These are phyloP conservation scores for Monosporozyma aerobia DNA, from an alignment of 805 yeast genomes.

Conservation along the genomic window DNA sequence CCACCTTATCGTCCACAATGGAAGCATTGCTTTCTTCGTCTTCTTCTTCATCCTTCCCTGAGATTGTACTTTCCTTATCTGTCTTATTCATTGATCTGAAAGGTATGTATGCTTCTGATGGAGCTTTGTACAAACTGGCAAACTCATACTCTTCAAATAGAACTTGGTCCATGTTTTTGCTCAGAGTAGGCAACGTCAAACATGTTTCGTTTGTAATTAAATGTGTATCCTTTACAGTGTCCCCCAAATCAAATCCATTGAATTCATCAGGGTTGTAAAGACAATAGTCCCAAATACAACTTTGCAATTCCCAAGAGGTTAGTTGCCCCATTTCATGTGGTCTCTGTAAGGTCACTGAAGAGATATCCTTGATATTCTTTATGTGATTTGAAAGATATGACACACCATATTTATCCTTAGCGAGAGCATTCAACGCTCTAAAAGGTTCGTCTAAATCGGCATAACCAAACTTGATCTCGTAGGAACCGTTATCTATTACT, in stretches of 20 bases:
- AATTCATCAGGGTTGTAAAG: slow-evolving; percentile 39
- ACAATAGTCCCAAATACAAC: slow-evolving; percentile 82
- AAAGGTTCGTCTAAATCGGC: slow-evolving; percentile 35
- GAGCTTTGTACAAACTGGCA: slow-evolving; percentile 55
- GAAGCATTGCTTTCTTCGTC: neutral
- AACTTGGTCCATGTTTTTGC: slow-evolving; percentile 81
- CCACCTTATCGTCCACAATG: no score
- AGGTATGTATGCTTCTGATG: slow-evolving; percentile 52
- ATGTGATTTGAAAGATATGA: slow-evolving; percentile 66
- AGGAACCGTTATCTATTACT: slow-evolving; percentile 86
- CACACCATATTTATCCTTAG: slow-evolving; percentile 66
- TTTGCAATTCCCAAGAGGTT: slow-evolving; percentile 84
- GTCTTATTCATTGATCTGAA: slow-evolving; percentile 36
- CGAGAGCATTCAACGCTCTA: slow-evolving; percentile 57
- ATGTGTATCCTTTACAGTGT: slow-evolving; percentile 41
- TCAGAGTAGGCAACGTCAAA: slow-evolving; percentile 68
- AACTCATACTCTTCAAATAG: slow-evolving; percentile 91
- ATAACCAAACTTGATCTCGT: slow-evolving; percentile 61
- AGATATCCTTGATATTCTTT: slow-evolving; percentile 54
- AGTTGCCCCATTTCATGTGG: slow-evolving; percentile 87
- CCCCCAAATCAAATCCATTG: slow-evolving; percentile 35
- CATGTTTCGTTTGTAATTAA: slow-evolving; percentile 74
- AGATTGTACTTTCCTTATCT: slow-evolving; percentile 7
- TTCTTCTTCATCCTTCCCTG: slow-evolving; percentile 14
- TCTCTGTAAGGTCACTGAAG: slow-evolving; percentile 64